Evolutionary conservation across 805 yeast species (phyloP).

Genomic region (Suhomyces kilbournensis): DNA sequence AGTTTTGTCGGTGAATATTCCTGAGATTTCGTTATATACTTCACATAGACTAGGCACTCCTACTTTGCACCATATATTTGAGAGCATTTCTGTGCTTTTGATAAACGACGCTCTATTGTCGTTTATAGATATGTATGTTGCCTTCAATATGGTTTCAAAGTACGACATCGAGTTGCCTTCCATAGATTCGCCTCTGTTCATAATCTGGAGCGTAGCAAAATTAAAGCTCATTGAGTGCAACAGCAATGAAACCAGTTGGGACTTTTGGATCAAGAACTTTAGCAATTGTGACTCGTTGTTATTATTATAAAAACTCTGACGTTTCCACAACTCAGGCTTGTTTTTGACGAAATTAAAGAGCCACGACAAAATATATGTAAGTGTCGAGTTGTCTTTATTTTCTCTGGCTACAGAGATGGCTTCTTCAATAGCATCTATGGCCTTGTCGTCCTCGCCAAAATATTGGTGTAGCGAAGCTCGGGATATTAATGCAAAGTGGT

Average conservation of each 20-base stretch:
- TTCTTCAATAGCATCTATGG: conserved; percentile 77
- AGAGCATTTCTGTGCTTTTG: conserved; percentile 44
- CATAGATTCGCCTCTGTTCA: conserved; percentile 51
- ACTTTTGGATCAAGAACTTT: conserved; percentile 55
- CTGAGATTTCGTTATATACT: conserved; percentile 46
- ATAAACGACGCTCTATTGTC: conserved; percentile 43
- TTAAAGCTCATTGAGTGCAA: conserved; percentile 62
- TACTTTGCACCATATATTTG: conserved; percentile 50
- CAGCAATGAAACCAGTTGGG: conserved; percentile 47
- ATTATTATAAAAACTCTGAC: conserved; percentile 44
- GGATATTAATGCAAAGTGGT: conserved; percentile 74
- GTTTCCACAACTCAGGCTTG: conserved; percentile 54
- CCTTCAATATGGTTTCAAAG: conserved; percentile 56
- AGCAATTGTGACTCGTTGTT: conserved; percentile 64
- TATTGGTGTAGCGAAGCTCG: conserved; percentile 69
- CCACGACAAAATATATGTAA: conserved; percentile 74
- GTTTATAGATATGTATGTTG: conserved; percentile 53
- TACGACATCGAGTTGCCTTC: conserved; percentile 22
- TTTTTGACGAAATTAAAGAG: conserved; percentile 65
- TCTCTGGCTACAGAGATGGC: conserved; percentile 87
- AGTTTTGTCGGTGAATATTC: conserved; percentile 34
- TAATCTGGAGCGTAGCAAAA: conserved; percentile 55
- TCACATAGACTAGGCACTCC: conserved; percentile 49
- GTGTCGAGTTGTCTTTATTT: conserved; percentile 68
- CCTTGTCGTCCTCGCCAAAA: conserved; percentile 64